These are phyloP conservation scores for Globisporangium rhizosaccharum DNA, from an alignment of 352 stramenopile genomes.

Conservation along the genomic window DNA sequence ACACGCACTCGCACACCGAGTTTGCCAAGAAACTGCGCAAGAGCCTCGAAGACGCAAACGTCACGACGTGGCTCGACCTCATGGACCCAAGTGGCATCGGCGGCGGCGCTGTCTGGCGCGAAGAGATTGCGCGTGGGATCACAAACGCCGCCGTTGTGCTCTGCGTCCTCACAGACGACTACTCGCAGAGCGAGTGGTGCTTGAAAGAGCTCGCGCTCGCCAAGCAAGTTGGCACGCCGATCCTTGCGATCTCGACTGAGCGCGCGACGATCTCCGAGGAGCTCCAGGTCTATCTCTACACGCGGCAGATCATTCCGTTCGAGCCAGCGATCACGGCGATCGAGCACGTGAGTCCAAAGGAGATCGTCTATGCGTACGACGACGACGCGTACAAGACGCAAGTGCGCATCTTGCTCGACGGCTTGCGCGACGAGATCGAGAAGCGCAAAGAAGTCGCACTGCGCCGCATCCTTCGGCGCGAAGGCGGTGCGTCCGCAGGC, in stretches of 20 bases:
- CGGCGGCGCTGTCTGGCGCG: constrained; percentile 73
- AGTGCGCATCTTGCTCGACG: constrained; percentile 72
- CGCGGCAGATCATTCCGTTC: constrained; percentile 78
- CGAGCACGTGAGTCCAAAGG: constrained; percentile 45
- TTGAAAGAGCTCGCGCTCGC: constrained; percentile 51
- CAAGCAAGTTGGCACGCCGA: constrained; percentile 65
- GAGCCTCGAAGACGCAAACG: constrained; percentile 60
- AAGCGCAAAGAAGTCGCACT: constrained; percentile 70
- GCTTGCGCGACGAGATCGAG: constrained; percentile 78
- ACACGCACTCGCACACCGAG: constrained; percentile 75
- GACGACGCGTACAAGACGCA: constrained; percentile 74
- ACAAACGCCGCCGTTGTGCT: constrained; percentile 66
- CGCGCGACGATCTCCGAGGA: constrained; percentile 50
- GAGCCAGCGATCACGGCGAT: constrained; percentile 60
- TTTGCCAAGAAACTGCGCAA: constrained; percentile 69
- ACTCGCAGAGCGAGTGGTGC: constrained; percentile 27
- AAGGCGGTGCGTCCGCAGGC: constrained; percentile 10
- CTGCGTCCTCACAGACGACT: constrained; percentile 72
- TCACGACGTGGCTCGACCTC: constrained; percentile 76
- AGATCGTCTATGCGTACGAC: constrained; percentile 76
- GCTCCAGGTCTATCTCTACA: constrained; percentile 83
- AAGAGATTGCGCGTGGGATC: constrained; percentile 78
- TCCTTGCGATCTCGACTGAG: constrained; percentile 67
- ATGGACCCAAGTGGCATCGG: constrained; percentile 82
- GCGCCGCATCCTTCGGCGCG: constrained; percentile 41